Evolutionary conservation across 1,284 basidiomycete species (phyloP).

Genomic region (Ganoderma boninense): DNA sequence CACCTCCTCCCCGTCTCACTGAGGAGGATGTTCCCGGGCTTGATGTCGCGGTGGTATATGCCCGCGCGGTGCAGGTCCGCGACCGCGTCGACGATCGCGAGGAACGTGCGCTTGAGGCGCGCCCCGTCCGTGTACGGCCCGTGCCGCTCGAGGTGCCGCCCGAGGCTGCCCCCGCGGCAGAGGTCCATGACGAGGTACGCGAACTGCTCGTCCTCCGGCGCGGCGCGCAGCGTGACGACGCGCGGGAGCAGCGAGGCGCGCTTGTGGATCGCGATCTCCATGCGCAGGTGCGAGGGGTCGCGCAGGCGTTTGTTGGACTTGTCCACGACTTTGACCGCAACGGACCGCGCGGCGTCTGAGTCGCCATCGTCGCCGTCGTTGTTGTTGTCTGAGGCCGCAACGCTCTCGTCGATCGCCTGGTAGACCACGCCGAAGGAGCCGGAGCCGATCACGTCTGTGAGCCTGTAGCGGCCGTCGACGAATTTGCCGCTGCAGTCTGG

Average conservation of each 20-base stretch:
- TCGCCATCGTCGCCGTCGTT: conserved; percentile 54
- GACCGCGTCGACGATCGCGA: conserved; percentile 69
- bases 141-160: conserved; percentile 60
- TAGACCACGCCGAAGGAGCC: conserved; percentile 21
- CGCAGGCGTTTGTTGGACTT: conserved; percentile 30
- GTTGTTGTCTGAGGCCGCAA: conserved; percentile 29
- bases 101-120: conserved; percentile 56
- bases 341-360: conserved; percentile 46
- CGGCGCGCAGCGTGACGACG: conserved; percentile 64
- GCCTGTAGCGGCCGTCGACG: conserved; percentile 49
- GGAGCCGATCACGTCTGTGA: conserved; percentile 36
- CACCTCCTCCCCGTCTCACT: conserved; percentile 52
- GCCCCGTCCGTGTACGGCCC: conserved; percentile 55
- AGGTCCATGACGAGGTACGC: conserved; percentile 69
- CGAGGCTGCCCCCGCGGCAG: conserved; percentile 69
- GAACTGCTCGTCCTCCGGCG: conserved; percentile 58
- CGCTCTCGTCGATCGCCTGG: conserved; percentile 53
- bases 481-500: conserved; percentile 33
- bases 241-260: conserved; percentile 61
- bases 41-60: conserved; percentile 75
- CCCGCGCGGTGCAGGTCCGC: conserved; percentile 62
- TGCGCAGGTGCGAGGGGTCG: conserved; percentile 12
- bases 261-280: conserved; percentile 52
- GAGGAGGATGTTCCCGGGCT: conserved; percentile 77
- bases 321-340: conserved; percentile 29